Conservation (phyloP, 2,329 filamentous ascomycete species). For the Delphinella strobiligena region DNA sequence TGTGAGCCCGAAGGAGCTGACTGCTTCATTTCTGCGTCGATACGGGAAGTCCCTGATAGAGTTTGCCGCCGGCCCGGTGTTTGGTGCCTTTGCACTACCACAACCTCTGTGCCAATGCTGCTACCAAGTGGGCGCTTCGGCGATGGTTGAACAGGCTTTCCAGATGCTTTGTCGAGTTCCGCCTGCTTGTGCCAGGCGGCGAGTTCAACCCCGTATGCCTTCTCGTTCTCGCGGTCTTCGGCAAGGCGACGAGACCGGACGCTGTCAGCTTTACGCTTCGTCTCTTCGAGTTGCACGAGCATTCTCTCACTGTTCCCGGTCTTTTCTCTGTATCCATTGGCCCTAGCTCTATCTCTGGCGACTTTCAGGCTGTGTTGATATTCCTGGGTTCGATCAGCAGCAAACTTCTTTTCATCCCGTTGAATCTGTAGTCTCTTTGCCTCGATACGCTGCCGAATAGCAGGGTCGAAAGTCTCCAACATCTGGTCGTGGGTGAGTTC, state of each 20-base stretch:
- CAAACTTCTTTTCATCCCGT: neutral
- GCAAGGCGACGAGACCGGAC: slow-evolving; percentile 4
- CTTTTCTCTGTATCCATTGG: slow-evolving; percentile 1
- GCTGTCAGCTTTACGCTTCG: neutral
- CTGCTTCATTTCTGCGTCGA: neutral
- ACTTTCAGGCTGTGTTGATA: neutral
- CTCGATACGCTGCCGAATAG: slow-evolving; percentile 1
- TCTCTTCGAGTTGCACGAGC: neutral
- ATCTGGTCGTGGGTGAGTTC: neutral
- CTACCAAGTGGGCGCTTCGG: slow-evolving; percentile 4
- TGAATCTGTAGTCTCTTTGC: neutral
- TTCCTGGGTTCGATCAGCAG: neutral
- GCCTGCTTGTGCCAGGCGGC: slow-evolving; percentile 2
- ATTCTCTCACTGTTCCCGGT: neutral
- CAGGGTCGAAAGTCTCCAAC: neutral
- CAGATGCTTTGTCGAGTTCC: neutral
- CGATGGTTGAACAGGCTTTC: neutral
- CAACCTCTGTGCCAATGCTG: slow-evolving; percentile 5
- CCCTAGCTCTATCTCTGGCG: neutral
- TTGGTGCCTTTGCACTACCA: no score
- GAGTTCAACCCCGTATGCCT: neutral
- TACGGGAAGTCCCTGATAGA: neutral
- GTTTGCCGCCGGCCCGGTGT: neutral
- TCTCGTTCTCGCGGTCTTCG: slow-evolving; percentile 1
- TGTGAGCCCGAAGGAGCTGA: neutral